A percentile compares a stretch with the other conserved stretches of the same genome.
Conservation (phyloP, 257 asterid species). For the Penstemon eatonii region DNA sequence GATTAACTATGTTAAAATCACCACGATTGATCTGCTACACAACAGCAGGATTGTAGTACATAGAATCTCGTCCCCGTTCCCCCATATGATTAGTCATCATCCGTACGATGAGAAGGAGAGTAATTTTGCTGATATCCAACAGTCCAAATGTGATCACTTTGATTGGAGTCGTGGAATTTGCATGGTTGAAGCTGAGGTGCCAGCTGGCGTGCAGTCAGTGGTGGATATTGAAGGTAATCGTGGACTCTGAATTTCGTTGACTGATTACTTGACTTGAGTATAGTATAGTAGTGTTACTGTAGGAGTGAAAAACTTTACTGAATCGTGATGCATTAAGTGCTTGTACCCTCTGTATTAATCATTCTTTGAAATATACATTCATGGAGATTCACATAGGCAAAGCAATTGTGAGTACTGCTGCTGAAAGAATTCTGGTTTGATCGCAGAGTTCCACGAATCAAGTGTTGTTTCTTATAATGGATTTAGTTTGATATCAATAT, state of each 20-base stretch:
- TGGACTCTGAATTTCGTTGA: slow-evolving; percentile 39
- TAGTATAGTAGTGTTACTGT: background rate
- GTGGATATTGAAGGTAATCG: slow-evolving; percentile 36
- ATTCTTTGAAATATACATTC: no score
- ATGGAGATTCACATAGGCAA: no score
- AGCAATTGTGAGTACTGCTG: no score
- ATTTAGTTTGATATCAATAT: no score
- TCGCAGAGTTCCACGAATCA: no score
- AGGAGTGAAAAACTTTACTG: slow-evolving; percentile 20
- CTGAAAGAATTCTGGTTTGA: no score
- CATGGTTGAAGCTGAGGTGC: slow-evolving; percentile 44
- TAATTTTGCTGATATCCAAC: slow-evolving; percentile 34
- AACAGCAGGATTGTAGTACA: slow-evolving; percentile 65
- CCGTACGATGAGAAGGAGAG: slow-evolving; percentile 23
- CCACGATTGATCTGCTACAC: slow-evolving; percentile 57
- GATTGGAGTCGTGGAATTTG: slow-evolving; percentile 52
- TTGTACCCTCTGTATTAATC: slow-evolving; percentile 1
- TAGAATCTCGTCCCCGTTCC: slow-evolving; percentile 57
- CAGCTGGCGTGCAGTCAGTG: slow-evolving; percentile 47
- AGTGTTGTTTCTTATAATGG: no score
- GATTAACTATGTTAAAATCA: slow-evolving; percentile 55
- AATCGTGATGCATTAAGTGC: background rate
- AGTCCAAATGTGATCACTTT: slow-evolving; percentile 28
- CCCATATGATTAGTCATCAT: slow-evolving; percentile 44
- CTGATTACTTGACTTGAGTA: background rate